Percentiles rank a stretch among this genome's conserved stretches.
These are phyloP conservation scores for Laetiporus sulphureus DNA, from an alignment of 1,284 basidiomycete species.

Conservation along the genomic window DNA sequence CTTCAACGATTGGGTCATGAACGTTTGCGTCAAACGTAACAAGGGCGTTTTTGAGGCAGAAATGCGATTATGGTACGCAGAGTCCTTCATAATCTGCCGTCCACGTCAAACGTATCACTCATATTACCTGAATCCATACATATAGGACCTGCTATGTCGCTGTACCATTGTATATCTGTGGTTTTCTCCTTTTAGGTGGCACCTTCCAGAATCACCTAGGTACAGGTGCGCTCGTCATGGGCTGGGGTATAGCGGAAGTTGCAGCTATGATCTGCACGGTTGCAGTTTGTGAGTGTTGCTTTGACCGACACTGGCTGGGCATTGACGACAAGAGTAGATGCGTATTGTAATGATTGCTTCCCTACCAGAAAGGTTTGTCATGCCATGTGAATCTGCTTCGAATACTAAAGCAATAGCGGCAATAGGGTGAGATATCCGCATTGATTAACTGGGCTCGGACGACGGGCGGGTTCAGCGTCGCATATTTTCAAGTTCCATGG, in stretches of 20 bases:
- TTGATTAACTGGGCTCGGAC: conserved; percentile 53
- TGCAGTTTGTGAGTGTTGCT: conserved; percentile 42
- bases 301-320: neutral
- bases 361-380: conserved; percentile 37
- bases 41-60: conserved; percentile 69
- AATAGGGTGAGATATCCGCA: conserved; percentile 49
- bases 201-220: conserved; percentile 52
- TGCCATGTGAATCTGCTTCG: neutral
- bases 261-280: conserved; percentile 63
- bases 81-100: neutral
- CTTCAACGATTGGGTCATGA: conserved; percentile 63
- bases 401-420: conserved; percentile 1
- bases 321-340: conserved; percentile 33
- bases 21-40: conserved; percentile 47
- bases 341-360: conserved; percentile 44
- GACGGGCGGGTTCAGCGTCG: conserved; percentile 56
- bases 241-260: conserved; percentile 60
- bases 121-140: neutral
- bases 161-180: conserved; percentile 54
- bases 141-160: conserved; percentile 59
- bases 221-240: conserved; percentile 51
- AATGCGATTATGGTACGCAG: conserved; percentile 53
- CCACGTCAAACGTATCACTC: too few species aligned
- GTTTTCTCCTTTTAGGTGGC: conserved; percentile 56
- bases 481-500: conserved; percentile 61